These are phyloP conservation scores for Phytophthora cryptogea DNA, from an alignment of 352 stramenopile genomes.

Conservation along the genomic window DNA sequence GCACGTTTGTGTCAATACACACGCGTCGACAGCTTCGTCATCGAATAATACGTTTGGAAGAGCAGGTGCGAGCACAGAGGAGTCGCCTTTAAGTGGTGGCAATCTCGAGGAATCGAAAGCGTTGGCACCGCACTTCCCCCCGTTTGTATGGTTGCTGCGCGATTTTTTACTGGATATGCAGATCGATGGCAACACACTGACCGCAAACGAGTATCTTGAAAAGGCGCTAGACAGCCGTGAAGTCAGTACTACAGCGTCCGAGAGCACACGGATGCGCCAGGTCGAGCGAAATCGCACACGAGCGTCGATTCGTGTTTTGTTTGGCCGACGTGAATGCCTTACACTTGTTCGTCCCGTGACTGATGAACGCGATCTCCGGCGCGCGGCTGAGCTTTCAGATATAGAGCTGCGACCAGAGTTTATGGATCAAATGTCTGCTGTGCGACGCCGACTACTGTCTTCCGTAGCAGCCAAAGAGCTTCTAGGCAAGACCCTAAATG, in stretches of 20 bases:
- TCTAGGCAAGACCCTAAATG: slow-evolving; percentile 68
- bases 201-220: slow-evolving; percentile 79
- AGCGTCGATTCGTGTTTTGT: slow-evolving; percentile 66
- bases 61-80: slow-evolving; percentile 10
- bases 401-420: slow-evolving; percentile 79
- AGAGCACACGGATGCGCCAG: slow-evolving; percentile 43
- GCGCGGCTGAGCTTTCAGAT: slow-evolving; percentile 57
- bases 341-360: slow-evolving; percentile 79
- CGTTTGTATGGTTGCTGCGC: slow-evolving; percentile 81
- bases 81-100: slow-evolving; percentile 34
- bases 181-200: slow-evolving; percentile 56
- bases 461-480: slow-evolving; percentile 67
- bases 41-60: slow-evolving; percentile 9
- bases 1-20: slow-evolving; percentile 71
- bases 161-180: slow-evolving; percentile 87
- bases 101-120: slow-evolving; percentile 47
- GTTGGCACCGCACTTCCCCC: slow-evolving; percentile 79
- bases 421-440: slow-evolving; percentile 62
- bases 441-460: slow-evolving; percentile 55
- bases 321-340: slow-evolving; percentile 72
- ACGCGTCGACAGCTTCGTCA: slow-evolving; percentile 12
- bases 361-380: slow-evolving; percentile 64
- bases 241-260: slow-evolving; percentile 30
- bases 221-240: slow-evolving; percentile 70
- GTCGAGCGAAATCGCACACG: slow-evolving; percentile 77